Evolutionary conservation across 805 yeast genomes (phyloP).

Genomic region (Ogataea populi-albae): DNA sequence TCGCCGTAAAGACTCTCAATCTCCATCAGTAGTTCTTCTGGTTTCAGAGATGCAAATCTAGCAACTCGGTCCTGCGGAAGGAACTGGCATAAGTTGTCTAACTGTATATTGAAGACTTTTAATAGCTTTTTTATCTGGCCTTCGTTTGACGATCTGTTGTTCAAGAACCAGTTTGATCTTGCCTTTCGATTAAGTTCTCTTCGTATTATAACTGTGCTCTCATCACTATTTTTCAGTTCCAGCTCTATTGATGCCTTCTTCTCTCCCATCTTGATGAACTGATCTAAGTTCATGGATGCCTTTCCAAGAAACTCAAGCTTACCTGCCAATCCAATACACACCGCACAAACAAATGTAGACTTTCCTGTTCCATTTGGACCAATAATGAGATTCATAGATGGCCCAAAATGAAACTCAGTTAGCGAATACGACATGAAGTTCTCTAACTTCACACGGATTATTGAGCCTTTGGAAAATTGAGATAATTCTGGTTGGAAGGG

Average conservation of each 20-base stretch:
- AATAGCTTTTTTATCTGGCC: constrained; percentile 43
- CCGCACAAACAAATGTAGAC: constrained; percentile 87
- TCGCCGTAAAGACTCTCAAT: constrained; percentile 79
- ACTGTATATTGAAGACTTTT: constrained; percentile 63
- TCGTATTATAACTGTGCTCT: constrained; percentile 36
- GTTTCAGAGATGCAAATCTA: constrained; percentile 78
- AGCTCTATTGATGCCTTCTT: constrained; percentile 46
- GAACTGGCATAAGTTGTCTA: constrained; percentile 90
- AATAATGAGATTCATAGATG: constrained; percentile 82
- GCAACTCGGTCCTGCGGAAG: constrained; percentile 95
- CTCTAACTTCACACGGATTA: constrained; percentile 47
- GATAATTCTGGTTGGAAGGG: constrained; percentile 18
- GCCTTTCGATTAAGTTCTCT: constrained; percentile 43
- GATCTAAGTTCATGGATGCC: constrained; percentile 54
- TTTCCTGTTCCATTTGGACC: constrained; percentile 98
- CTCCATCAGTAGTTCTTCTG: constrained; percentile 69
- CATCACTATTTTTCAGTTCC: constrained; percentile 42
- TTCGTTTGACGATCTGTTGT: constrained; percentile 42
- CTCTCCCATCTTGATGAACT: constrained; percentile 72
- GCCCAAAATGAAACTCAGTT: constrained; percentile 74
- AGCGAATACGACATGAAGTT: constrained; percentile 69
- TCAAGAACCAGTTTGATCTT: constrained; percentile 52
- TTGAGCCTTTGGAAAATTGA: constrained; percentile 43
- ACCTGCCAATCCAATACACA: constrained; percentile 86
- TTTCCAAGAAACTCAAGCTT: constrained; percentile 68